Base-by-base conservation (phyloP, 2,329 filamentous ascomycete species). In the Amauroascus niger region DNA sequence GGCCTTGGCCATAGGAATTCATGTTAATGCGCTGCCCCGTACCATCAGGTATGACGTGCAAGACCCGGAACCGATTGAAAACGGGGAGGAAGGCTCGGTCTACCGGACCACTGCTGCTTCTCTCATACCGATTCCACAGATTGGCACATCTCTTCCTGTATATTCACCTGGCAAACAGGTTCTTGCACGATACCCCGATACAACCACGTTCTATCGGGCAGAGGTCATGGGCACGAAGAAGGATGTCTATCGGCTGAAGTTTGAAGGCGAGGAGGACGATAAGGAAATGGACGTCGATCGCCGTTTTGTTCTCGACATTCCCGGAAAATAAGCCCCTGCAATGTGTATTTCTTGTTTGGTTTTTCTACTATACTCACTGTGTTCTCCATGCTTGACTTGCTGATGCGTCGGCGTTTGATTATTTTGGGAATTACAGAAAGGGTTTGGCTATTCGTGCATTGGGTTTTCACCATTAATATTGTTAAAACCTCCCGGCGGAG, bases 181-280 rank as follows among this genome's bases (percentile, higher is more conserved):
- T 7, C 74, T 91, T 54, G 87, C 87, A 0, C 73, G 88, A 55
- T 93, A 93, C 63, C 87, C 87, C 0, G 83, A 88, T 61, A 91
- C 87, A 0, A 90, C 87, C 1, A 90, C 86, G 0, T 91, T 93
- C 62, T 93, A 93, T 67, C 83, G 86, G 65, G 87, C 87, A 1
- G 86, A 89, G 61, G 87, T 91, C 7, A 85, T 87, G 70, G 83
- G 83, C 33, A 80, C 74, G 74, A 83, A 71, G 62, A 77, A 74
- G 58, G 72, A 74, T 44, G 67, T 68, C 51, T 76, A 73, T 57
- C 66, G 70, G 54, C 73, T 91, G 59, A 82, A 87, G 58, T 91
- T 91, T 62, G 87, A 91, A 65, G 86, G 86, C 13, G 86, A 89
- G 62, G 84, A 84, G 52, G 73, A 78, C 58, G 83, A 82, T 61